These are phyloP conservation scores for Verbena officinalis DNA, from an alignment of 257 asterid species.

Conservation along the genomic window DNA sequence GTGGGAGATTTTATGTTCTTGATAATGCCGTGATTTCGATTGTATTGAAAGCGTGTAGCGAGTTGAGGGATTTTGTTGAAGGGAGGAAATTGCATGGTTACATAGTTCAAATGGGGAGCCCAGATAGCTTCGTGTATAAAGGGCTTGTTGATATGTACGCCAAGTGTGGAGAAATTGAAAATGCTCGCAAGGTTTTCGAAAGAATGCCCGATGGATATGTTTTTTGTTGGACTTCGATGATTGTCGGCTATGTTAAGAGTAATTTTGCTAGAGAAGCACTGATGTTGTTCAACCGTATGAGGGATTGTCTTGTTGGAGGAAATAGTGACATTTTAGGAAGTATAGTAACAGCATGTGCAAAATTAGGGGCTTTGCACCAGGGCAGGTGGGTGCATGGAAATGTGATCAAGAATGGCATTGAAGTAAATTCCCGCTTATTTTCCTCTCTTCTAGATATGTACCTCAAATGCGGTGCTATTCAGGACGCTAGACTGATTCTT, in stretches of 20 bases:
- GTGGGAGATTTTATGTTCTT: slow-evolving; percentile 37
- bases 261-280: slow-evolving; percentile 54
- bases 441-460: slow-evolving; percentile 62
- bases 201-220: slow-evolving; percentile 52
- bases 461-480: slow-evolving; percentile 50
- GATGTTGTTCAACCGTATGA: slow-evolving; percentile 57
- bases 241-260: slow-evolving; percentile 61
- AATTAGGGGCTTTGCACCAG: slow-evolving; percentile 58
- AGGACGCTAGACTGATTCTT: slow-evolving; percentile 52
- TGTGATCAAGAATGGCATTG: slow-evolving; percentile 49
- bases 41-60: slow-evolving; percentile 62
- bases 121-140: slow-evolving; percentile 61
- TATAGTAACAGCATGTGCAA: slow-evolving; percentile 56
- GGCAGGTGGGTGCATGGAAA: slow-evolving; percentile 70
- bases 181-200: slow-evolving; percentile 51
- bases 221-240: slow-evolving; percentile 82
- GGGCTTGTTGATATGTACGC: slow-evolving; percentile 77
- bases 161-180: slow-evolving; percentile 56
- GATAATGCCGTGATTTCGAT: slow-evolving; percentile 60
- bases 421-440: slow-evolving; percentile 41
- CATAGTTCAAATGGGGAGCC: slow-evolving; percentile 48
- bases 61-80: slow-evolving; percentile 49
- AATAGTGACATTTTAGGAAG: slow-evolving; percentile 54
- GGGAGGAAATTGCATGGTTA: slow-evolving; percentile 59
- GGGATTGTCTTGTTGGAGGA: slow-evolving; percentile 55